Conservation (phyloP, 495 filamentous ascomycete genomes). For the Tuber umbilicatum region DNA sequence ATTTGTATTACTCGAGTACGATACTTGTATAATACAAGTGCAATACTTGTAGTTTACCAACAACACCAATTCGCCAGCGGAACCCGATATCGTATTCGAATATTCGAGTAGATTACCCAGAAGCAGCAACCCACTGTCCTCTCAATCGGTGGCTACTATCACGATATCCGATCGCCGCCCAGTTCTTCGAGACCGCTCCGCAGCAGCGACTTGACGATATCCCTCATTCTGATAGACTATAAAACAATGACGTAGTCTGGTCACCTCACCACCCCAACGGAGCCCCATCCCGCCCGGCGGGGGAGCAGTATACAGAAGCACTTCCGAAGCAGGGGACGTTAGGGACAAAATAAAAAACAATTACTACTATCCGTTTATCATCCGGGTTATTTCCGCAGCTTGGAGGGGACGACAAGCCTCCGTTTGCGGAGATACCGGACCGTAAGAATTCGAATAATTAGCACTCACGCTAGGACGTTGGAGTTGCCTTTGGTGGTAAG, state of each 20-base stretch:
- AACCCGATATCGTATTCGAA: background rate
- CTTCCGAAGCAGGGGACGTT: background rate
- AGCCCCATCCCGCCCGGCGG: background rate
- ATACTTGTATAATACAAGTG: background rate
- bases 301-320: too few relatives aligned
- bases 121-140: background rate
- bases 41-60: background rate
- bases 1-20: background rate
- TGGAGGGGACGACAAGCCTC: too few relatives aligned
- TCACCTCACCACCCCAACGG: background rate
- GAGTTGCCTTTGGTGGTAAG: too few relatives aligned
- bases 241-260: background rate
- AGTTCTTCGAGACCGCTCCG: background rate
- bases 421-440: too few relatives aligned
- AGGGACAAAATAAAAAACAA: background rate
- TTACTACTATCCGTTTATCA: background rate
- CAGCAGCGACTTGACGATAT: background rate
- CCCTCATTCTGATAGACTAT: background rate
- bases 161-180: background rate
- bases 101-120: background rate
- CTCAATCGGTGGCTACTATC: background rate
- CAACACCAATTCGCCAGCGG: too few relatives aligned
- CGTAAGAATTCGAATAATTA: too few relatives aligned
- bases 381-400: background rate
- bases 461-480: too few relatives aligned